A percentile compares a stretch with the other conserved stretches of the same genome.
These are phyloP conservation scores for Zygosaccharomyces rouxii DNA, from an alignment of 805 yeast genomes.

Conservation along the genomic window DNA sequence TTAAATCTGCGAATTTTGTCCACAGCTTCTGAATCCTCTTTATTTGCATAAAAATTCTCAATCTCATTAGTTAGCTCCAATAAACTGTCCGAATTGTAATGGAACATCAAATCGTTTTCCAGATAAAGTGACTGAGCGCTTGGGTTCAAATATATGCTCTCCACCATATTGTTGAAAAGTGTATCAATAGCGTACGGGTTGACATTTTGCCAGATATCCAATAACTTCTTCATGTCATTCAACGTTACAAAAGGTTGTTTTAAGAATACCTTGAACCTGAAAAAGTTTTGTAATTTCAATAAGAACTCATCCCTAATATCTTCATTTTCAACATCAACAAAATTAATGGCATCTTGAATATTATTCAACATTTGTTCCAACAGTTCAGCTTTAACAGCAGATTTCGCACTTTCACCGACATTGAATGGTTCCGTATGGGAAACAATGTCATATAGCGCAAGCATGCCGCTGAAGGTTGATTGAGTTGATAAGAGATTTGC, in stretches of 20 bases:
- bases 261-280: constrained; percentile 27
- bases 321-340: constrained; percentile 14
- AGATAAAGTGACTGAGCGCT: constrained; percentile 16
- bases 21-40: constrained; percentile 16
- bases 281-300: constrained; percentile 24
- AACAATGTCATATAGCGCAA: constrained; percentile 19
- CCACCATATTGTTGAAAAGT: constrained; percentile 32
- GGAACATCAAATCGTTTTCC: constrained; percentile 19
- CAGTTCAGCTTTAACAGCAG: constrained; percentile 14
- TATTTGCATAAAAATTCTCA: constrained; percentile 12
- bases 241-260: constrained; percentile 20
- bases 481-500: constrained; percentile 28
- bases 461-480: constrained; percentile 15
- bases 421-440: constrained; percentile 13
- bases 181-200: constrained; percentile 21
- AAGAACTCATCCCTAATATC: constrained; percentile 5
- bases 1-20: constrained; percentile 18
- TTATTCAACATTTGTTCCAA: constrained; percentile 30
- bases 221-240: constrained; percentile 19
- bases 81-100: constrained; percentile 17
- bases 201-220: constrained; percentile 23
- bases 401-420: constrained; percentile 5
- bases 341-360: constrained; percentile 20
- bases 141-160: constrained; percentile 28
- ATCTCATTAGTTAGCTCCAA: constrained; percentile 11